Percentiles rank a stretch among this genome's conserved stretches.
Conservation (phyloP, 495 filamentous ascomycete species). For the Podospora comata region DNA sequence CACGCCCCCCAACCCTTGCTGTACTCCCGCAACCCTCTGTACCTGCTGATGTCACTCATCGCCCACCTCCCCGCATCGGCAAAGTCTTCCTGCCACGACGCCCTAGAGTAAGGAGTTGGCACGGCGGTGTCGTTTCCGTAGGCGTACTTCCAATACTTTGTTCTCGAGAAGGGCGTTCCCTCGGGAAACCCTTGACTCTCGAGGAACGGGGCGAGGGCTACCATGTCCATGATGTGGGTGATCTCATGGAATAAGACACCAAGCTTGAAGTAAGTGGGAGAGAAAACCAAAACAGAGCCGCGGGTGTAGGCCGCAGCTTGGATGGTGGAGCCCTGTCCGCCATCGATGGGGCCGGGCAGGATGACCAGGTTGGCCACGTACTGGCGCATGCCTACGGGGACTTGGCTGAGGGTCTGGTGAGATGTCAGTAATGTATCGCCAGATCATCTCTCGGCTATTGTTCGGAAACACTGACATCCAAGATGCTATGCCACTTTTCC, state of each 20-base stretch:
- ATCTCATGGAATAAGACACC: slow-evolving; percentile 28
- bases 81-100: slow-evolving; percentile 23
- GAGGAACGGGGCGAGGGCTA: slow-evolving; percentile 13
- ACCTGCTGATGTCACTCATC: slow-evolving; percentile 19
- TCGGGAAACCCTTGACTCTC: background rate
- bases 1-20: slow-evolving; percentile 20
- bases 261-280: slow-evolving; percentile 20
- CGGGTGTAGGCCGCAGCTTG: slow-evolving; percentile 23
- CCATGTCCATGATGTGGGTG: slow-evolving; percentile 27
- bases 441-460: background rate
- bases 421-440: background rate
- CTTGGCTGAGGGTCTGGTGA: slow-evolving; percentile 18
- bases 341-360: slow-evolving; percentile 5
- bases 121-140: slow-evolving; percentile 15
- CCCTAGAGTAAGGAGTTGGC: slow-evolving; percentile 24
- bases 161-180: slow-evolving; percentile 19
- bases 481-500: slow-evolving; percentile 14
- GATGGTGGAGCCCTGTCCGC: background rate
- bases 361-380: slow-evolving; percentile 22
- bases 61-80: slow-evolving; percentile 28
- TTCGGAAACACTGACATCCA: slow-evolving; percentile 16
- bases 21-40: slow-evolving; percentile 12
- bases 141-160: slow-evolving; percentile 15
- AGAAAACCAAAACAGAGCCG: slow-evolving; percentile 13
- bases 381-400: slow-evolving; percentile 29